These are phyloP conservation scores for Silybum marianum DNA, from an alignment of 129 eudicot genomes.

Conservation along the genomic window DNA sequence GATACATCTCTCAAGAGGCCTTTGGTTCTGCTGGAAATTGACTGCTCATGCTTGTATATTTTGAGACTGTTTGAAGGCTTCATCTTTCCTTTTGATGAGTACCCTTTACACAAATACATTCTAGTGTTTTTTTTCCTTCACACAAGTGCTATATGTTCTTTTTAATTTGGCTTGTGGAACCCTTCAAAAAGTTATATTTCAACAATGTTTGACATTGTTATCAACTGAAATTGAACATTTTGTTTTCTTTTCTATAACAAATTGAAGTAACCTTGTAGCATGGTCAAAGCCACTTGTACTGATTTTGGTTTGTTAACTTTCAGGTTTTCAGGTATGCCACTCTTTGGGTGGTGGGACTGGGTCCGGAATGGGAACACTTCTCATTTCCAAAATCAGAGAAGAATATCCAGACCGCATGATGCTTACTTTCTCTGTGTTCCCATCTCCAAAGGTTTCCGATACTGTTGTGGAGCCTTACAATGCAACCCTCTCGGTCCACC, in stretches of 20 bases:
- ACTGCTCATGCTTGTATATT: neutral
- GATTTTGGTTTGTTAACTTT: neutral
- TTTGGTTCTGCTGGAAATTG: neutral
- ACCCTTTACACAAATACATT: neutral
- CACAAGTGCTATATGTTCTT: neutral
- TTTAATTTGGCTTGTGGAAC: neutral
- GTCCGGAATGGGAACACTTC: constrained; percentile 77
- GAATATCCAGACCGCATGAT: constrained; percentile 77
- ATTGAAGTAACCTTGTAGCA: neutral
- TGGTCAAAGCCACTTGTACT: neutral
- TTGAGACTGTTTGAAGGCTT: neutral
- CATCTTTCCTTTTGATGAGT: too few species aligned
- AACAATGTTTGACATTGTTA: neutral
- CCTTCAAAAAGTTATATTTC: neutral
- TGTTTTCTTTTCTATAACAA: neutral
- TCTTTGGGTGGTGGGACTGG: constrained; percentile 84
- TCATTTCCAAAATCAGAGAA: constrained; percentile 69
- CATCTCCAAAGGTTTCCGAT: constrained; percentile 70
- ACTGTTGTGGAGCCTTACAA: constrained; percentile 86
- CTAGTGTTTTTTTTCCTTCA: too few species aligned
- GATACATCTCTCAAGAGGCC: neutral
- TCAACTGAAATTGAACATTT: neutral
- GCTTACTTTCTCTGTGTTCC: constrained; percentile 77
- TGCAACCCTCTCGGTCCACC: constrained; percentile 82
- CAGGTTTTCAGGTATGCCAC: constrained; percentile 65